These are phyloP conservation scores for Didymella sp. DNA, from an alignment of 2,329 filamentous ascomycete species.

Conservation along the genomic window DNA sequence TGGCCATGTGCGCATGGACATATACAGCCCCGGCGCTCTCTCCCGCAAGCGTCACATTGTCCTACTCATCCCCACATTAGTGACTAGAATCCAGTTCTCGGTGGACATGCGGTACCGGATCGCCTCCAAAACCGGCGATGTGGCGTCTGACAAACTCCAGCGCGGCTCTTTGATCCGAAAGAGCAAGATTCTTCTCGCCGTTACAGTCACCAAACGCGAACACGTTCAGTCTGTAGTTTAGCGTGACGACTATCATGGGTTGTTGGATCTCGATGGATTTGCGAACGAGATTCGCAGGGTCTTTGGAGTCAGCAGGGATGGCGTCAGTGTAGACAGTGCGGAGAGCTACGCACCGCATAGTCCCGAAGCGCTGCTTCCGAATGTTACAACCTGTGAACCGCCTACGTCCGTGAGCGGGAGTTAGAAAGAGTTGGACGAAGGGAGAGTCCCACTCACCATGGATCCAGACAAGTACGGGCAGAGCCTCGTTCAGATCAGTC, in stretches of 20 bases:
- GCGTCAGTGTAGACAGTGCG: background rate
- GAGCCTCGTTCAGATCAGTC: background rate
- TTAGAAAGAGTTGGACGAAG: background rate
- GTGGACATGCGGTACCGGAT: background rate
- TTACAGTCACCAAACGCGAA: background rate
- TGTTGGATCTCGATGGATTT: background rate
- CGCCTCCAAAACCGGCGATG: background rate
- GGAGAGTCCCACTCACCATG: background rate
- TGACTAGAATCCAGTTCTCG: background rate
- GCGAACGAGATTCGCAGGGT: background rate
- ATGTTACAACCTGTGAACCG: background rate
- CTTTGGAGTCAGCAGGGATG: background rate
- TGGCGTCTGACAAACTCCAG: background rate
- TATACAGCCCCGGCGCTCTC: background rate
- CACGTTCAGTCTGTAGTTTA: background rate
- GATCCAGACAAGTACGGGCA: background rate
- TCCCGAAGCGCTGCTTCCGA: background rate
- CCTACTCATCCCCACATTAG: background rate
- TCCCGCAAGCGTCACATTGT: background rate
- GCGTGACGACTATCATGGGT: background rate
- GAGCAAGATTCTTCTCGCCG: background rate
- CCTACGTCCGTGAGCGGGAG: background rate
- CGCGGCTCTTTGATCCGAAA: background rate
- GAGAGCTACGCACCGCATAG: background rate
- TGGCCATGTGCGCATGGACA: background rate